Conservation (phyloP, 2,329 filamentous ascomycete genomes). For the Hypoxylon sp. region DNA sequence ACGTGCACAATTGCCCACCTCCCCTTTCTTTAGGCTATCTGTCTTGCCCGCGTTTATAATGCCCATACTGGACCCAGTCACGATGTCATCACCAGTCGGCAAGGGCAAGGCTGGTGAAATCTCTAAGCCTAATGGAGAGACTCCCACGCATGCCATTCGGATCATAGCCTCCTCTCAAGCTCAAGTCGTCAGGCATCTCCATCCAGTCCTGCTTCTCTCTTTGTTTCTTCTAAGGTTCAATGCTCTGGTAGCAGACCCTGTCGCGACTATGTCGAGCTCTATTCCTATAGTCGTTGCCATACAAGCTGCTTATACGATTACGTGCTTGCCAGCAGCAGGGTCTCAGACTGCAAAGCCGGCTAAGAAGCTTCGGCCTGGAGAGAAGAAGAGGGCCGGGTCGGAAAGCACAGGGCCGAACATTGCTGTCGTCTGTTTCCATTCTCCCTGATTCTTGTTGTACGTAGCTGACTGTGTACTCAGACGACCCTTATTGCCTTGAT, state of each 20-base stretch:
- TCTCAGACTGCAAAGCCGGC: constrained; percentile 58
- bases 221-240: constrained; percentile 75
- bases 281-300: constrained; percentile 74
- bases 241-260: constrained; percentile 78
- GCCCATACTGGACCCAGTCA: constrained; percentile 56
- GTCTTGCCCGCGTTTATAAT: constrained; percentile 39
- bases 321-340: constrained; percentile 75
- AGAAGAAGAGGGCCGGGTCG: constrained; percentile 65
- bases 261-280: constrained; percentile 71
- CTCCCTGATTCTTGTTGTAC: neutral
- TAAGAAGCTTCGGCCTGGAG: constrained; percentile 68
- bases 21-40: neutral
- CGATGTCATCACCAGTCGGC: constrained; percentile 57
- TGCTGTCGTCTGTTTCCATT: constrained; percentile 60
- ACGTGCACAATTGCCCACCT: neutral
- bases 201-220: constrained; percentile 76
- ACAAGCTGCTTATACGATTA: constrained; percentile 74
- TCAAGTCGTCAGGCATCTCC: constrained; percentile 72
- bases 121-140: constrained; percentile 49
- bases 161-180: constrained; percentile 58
- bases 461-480: constrained; percentile 62
- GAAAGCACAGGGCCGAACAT: constrained; percentile 62
- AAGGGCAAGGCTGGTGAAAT: constrained; percentile 52
- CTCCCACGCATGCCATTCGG: constrained; percentile 57
- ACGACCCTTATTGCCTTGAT: constrained; percentile 79